phyloP scores from a whole-genome alignment of 805 yeast genomes.

The Yamadazyma philogaea region DNA sequence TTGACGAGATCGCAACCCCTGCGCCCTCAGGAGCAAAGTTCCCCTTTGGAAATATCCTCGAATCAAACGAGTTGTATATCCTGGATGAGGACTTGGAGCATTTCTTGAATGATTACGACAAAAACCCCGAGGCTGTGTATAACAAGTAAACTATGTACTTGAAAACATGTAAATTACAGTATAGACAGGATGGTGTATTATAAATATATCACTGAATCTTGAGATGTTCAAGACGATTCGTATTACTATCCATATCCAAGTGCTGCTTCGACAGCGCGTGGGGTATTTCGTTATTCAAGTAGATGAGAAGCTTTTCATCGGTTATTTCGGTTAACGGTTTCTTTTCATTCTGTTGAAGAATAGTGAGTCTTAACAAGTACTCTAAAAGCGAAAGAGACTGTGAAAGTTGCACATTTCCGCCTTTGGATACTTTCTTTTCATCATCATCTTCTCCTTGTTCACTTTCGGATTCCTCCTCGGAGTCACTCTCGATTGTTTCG shows the following conservation, averaged over 20 bases:
- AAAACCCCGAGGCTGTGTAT: constrained; percentile 1
- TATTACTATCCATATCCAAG: constrained; percentile 28
- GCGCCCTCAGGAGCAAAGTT: constrained; percentile 6
- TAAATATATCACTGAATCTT: constrained; percentile 12
- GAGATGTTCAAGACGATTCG: constrained; percentile 30
- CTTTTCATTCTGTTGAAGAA: constrained; percentile 60
- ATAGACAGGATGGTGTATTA: not conserved
- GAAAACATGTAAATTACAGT: not conserved
- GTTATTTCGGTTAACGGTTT: constrained; percentile 48
- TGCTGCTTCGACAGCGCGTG: not conserved
- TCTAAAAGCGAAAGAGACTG: constrained; percentile 53
- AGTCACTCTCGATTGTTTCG: constrained; percentile 21
- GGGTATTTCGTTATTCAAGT: constrained; percentile 53
- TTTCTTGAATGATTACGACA: constrained; percentile 12
- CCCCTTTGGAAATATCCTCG: constrained; percentile 11
- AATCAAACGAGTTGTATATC: constrained; percentile 14
- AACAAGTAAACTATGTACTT: constrained; percentile 2
- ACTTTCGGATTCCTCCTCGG: constrained; percentile 19
- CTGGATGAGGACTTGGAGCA: constrained; percentile 15
- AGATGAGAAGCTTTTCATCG: constrained; percentile 65
- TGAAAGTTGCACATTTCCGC: constrained; percentile 4
- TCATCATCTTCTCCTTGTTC: constrained; percentile 15
- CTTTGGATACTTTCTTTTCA: constrained; percentile 6
- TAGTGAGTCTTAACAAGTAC: constrained; percentile 56
- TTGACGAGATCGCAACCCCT: constrained; percentile 3